Evolutionary conservation across 2,329 filamentous ascomycete species (phyloP).

Genomic region (Eurotiales sp.): DNA sequence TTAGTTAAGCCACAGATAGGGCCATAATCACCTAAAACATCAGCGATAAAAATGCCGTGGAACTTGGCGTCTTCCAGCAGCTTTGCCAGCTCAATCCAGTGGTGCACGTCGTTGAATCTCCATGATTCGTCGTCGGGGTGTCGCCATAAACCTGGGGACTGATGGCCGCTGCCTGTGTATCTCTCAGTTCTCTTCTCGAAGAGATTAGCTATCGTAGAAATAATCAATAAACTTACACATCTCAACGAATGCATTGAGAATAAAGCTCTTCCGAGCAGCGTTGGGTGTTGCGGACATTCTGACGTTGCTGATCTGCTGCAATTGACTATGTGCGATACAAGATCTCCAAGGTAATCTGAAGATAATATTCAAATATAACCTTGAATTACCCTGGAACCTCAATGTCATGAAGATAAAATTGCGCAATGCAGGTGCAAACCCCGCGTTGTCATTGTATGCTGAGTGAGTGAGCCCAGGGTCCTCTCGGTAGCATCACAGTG

Average conservation of each 20-base stretch:
- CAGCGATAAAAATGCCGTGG: conserved; percentile 64
- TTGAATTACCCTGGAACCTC: background rate
- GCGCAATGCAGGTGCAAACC: background rate
- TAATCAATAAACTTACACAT: conserved; percentile 38
- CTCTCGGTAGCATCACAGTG: conserved; percentile 32
- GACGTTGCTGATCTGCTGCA: background rate
- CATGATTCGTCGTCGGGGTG: conserved; percentile 63
- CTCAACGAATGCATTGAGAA: conserved; percentile 51
- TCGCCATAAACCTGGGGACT: conserved; percentile 58
- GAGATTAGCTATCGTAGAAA: too few relatives aligned
- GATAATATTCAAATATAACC: background rate
- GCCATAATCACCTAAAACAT: conserved; percentile 50
- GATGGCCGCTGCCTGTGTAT: conserved; percentile 45
- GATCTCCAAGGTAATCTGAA: too few relatives aligned
- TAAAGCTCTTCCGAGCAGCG: conserved; percentile 42
- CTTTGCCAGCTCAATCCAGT: conserved; percentile 60
- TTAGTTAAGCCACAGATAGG: too few relatives aligned
- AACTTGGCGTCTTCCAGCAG: conserved; percentile 60
- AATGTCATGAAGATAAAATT: background rate
- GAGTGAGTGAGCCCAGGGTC: background rate
- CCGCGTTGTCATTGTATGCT: conserved; percentile 1
- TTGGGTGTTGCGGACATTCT: conserved; percentile 17
- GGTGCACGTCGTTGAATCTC: conserved; percentile 57
- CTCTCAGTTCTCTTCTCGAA: background rate
- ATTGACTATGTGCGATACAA: too few relatives aligned